Conservation (phyloP, 1,284 basidiomycete genomes). For the Ustilago nuda region DNA sequence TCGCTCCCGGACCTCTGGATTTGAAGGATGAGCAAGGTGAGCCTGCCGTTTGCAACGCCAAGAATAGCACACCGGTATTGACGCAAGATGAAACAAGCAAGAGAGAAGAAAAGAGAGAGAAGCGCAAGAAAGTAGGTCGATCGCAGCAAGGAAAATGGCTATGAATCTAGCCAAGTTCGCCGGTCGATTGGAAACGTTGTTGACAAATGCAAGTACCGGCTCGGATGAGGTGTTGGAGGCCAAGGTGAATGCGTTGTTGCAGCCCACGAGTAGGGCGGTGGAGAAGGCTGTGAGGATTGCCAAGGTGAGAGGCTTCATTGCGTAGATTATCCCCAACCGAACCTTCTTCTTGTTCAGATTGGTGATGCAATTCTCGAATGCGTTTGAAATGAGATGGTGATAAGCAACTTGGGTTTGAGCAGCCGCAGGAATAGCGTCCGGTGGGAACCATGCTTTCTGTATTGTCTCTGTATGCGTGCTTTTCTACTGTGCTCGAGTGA, state of each 20-base stretch:
- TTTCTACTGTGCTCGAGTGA: neutral
- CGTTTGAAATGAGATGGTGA: too few species aligned
- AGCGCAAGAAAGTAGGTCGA: conserved; percentile 20
- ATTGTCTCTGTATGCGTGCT: neutral
- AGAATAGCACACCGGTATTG: neutral
- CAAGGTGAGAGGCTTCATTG: conserved; percentile 8
- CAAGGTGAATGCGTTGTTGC: conserved; percentile 12
- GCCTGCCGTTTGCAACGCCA: conserved; percentile 2
- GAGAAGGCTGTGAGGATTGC: conserved; percentile 22
- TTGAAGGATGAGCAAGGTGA: neutral
- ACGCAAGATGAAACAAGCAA: conserved; percentile 12
- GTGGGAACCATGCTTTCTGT: neutral
- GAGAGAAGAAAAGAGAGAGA: conserved; percentile 20
- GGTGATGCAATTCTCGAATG: too few species aligned
- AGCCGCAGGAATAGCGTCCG: too few species aligned
- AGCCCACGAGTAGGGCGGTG: conserved; percentile 23
- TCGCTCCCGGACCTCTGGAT: conserved; percentile 75
- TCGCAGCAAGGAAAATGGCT: conserved; percentile 34
- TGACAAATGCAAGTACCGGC: conserved; percentile 8
- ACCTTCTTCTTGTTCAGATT: too few species aligned
- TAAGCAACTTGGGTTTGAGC: too few species aligned
- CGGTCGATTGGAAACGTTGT: conserved; percentile 9
- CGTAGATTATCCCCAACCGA: neutral
- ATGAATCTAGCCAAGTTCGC: conserved; percentile 25
- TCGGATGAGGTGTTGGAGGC: conserved; percentile 24